A percentile compares a stretch with the other conserved stretches of the same genome.
Evolutionary conservation across 2,329 filamentous ascomycete species (phyloP).

Genomic region (Pezicula carpinea): DNA sequence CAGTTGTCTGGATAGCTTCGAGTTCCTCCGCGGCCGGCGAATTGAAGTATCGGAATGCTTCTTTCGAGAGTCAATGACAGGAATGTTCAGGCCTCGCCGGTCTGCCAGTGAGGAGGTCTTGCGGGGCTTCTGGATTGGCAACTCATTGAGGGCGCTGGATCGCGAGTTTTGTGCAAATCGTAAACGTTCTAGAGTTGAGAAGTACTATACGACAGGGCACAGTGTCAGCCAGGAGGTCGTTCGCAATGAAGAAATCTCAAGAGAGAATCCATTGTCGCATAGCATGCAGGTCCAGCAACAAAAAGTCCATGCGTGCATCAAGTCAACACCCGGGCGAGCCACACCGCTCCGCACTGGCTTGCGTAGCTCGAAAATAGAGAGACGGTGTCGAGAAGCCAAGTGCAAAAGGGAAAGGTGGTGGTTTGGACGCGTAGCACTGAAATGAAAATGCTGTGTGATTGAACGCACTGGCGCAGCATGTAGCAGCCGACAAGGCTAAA

Average conservation of each 20-base stretch:
- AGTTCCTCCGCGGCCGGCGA: slow-evolving; percentile 7
- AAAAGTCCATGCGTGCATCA: background rate
- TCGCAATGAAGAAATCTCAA: background rate
- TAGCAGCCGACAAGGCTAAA: background rate
- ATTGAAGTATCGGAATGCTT: slow-evolving; percentile 19
- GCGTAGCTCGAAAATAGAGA: background rate
- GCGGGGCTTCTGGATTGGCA: slow-evolving; percentile 21
- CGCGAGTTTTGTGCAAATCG: slow-evolving; percentile 53
- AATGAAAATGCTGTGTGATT: no score
- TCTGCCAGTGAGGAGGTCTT: slow-evolving; percentile 24
- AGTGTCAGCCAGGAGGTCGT: slow-evolving; percentile 7
- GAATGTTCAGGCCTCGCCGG: slow-evolving; percentile 22
- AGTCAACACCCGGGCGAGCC: background rate
- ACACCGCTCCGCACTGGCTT: background rate
- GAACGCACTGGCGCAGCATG: no score
- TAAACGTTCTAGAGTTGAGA: slow-evolving; percentile 67
- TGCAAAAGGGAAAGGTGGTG: background rate
- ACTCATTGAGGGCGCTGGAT: slow-evolving; percentile 25
- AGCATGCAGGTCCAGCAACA: background rate
- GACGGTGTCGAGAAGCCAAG: background rate
- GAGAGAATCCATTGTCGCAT: background rate
- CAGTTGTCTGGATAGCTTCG: slow-evolving; percentile 24
- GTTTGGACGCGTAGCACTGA: background rate
- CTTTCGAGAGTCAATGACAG: slow-evolving; percentile 21
- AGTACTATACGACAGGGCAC: slow-evolving; percentile 48